phyloP scores from a whole-genome alignment of 495 filamentous ascomycete species.

The Lasiosphaeriaceae sp. region DNA sequence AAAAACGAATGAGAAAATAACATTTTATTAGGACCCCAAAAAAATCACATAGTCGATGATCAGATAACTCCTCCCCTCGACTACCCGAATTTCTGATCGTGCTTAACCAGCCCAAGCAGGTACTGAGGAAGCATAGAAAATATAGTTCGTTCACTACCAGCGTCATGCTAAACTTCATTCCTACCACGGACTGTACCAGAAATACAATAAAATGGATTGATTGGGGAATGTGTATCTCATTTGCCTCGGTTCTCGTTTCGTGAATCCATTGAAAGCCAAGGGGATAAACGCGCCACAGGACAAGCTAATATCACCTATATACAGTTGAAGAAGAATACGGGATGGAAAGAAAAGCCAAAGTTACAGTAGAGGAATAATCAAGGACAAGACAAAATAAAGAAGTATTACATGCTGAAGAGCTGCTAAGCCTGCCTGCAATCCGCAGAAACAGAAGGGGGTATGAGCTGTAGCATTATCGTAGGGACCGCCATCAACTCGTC shows the following conservation, averaged over 20 bases:
- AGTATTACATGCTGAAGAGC: constrained; percentile 50
- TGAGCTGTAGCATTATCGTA: constrained; percentile 45
- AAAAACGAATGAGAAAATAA: too few species aligned
- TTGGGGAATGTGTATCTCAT: constrained; percentile 16
- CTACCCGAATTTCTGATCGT: too few species aligned
- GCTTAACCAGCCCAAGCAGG: too few species aligned
- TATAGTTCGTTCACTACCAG: too few species aligned
- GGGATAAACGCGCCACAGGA: constrained; percentile 1
- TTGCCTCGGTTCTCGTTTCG: constrained; percentile 27
- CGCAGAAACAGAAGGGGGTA: constrained; percentile 32
- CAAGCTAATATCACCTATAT: neutral
- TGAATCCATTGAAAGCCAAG: constrained; percentile 23
- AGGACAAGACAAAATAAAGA: constrained; percentile 28
- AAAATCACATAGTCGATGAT: too few species aligned
- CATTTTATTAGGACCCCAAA: too few species aligned
- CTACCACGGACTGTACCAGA: neutral
- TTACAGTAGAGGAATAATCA: constrained; percentile 6
- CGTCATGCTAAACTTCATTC: too few species aligned
- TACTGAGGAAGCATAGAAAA: too few species aligned
- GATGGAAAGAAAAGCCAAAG: constrained; percentile 37
- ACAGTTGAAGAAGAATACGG: constrained; percentile 8
- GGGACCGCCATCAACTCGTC: constrained; percentile 28
- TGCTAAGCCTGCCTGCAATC: constrained; percentile 23
- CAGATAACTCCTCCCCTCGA: too few species aligned
- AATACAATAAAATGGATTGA: neutral